Base-by-base conservation (phyloP, 2,329 filamentous ascomycete species). In the Botrytis hyacinthi region DNA sequence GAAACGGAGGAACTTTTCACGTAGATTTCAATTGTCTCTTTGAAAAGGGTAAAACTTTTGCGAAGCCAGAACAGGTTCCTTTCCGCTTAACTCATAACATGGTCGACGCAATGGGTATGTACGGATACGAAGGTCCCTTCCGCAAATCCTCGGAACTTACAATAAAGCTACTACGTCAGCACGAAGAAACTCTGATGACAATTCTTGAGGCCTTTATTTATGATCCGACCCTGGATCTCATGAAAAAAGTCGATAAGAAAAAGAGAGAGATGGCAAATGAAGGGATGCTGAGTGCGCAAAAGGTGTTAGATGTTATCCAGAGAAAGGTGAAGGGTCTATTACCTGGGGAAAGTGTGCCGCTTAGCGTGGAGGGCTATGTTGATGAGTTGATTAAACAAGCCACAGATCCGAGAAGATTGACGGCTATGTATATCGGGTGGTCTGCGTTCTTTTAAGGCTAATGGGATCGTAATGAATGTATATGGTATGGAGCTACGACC, bases 21-120 rank as follows among this genome's bases (percentile, higher is more conserved):
- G 97, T 99, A 63, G 96, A 99, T 83, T 99, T 99, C 87, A 99
- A 99, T 84, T 99, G 97, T 82, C 90, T 99, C 7, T 99, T 99
- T 82, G 97, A 99, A 85, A 99, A 99, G 80, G 96, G 96, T 1
- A 88, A 95, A 59, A 98, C 95, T 0, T 98, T 99, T 81, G 92
- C 94, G 76, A 97, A 97, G 82, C 95, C 96, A 0, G 96, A 99
- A 83, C 87, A 92, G 44, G 96, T 99, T 1, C 97, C 96, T 2
- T 99, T 99, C 86, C 92, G 97, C 26, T 87, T 99, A 60, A 99
- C 96, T 6, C 95, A 98, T 86, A 99, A 99, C 83, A 98, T 99
- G 95, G 90, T 97, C 51, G 93, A 97, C 76, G 97, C 96, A 18
- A 98, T 99, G 90, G 96, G 96, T 8, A 91, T 97, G 35, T 95